Base-by-base conservation (phyloP, 2,329 filamentous ascomycete genomes). In the Salinomyces thailandicus region DNA sequence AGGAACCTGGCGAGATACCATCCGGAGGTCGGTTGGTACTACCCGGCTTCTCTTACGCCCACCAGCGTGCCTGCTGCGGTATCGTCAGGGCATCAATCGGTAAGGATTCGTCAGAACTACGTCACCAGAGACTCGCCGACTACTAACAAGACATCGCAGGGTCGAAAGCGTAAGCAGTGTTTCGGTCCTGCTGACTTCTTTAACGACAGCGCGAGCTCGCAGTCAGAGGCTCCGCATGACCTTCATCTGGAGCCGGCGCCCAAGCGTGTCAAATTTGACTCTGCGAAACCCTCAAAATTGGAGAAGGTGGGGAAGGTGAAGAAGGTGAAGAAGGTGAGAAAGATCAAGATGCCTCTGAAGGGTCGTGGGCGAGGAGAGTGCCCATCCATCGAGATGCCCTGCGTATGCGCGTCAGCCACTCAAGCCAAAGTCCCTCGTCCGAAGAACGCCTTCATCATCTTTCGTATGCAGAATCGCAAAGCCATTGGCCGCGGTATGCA, bases 361-460 rank as follows among this genome's bases (percentile, higher is more conserved):
- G 19, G 18, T 12, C 32, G 19, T 12, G 9, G 17, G 7, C 11
- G 31, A 18, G 17, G 17, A 18, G 29, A 36, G 24, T 13, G 6
- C 8, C 33, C 33, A 7, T 28, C 30, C 13, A 22, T 34, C 30
- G 31, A 33, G 14, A 18, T 18, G 18, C 15, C 28, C 8, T 39
- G 37, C 19, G 19, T 39, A 15, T 39, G 37, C 27, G 8, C 15
- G 9, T 8, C 26, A n/a, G 12, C 5, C 14, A 15, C 26, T 12
- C 3, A 8, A 13, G 16, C 13, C 4, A 31, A 20, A 7, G 18
- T 31, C 13, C 11, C 13, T 9, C 43, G 43, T 18, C 43, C 43
- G 13, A 20, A 31, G 13, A 45, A 45, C 29, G 33, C 35, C 18
- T 45, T 43, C 35, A 45, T 45, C 19, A 26, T 45, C 29, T 45